These are phyloP conservation scores for Westerdykella ornata DNA, from an alignment of 2,329 filamentous ascomycete species.

Conservation along the genomic window DNA sequence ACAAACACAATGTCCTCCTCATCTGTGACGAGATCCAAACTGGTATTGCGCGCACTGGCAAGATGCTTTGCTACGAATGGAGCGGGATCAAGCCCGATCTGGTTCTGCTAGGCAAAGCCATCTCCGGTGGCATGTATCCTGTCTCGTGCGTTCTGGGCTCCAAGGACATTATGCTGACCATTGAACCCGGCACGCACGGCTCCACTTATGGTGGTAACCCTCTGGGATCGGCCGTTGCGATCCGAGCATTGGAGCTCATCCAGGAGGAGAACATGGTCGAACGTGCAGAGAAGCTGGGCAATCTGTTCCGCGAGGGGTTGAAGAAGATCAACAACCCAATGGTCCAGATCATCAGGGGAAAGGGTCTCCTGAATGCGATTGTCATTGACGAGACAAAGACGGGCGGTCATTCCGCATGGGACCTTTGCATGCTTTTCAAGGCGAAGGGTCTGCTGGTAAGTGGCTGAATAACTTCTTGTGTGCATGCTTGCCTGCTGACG, in stretches of 20 bases:
- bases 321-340: slow-evolving; percentile 69
- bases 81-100: slow-evolving; percentile 91
- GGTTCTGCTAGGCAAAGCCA: slow-evolving; percentile 91
- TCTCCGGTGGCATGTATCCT: slow-evolving; percentile 98
- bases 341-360: slow-evolving; percentile 77
- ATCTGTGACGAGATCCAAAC: slow-evolving; percentile 99
- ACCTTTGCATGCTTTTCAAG: slow-evolving; percentile 92
- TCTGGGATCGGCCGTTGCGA: slow-evolving; percentile 88
- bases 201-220: slow-evolving; percentile 99
- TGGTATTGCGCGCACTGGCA: slow-evolving; percentile 88
- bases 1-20: slow-evolving; percentile 88
- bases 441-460: slow-evolving; percentile 86
- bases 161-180: slow-evolving; percentile 88
- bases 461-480: slow-evolving; percentile 24
- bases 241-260: slow-evolving; percentile 88
- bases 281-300: slow-evolving; percentile 72
- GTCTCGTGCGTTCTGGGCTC: slow-evolving; percentile 85
- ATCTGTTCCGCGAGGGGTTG: slow-evolving; percentile 75
- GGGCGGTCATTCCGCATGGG: slow-evolving; percentile 84
- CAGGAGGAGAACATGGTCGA: slow-evolving; percentile 84
- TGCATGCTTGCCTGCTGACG: slow-evolving; percentile 30
- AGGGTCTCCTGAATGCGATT: slow-evolving; percentile 90
- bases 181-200: slow-evolving; percentile 94
- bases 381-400: slow-evolving; percentile 89
- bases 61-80: slow-evolving; percentile 92